A percentile compares a stretch with the other conserved stretches of the same genome.
Conservation (phyloP, 202 grass and related monocot species). For the Thinopyrum obtusiflorum region DNA sequence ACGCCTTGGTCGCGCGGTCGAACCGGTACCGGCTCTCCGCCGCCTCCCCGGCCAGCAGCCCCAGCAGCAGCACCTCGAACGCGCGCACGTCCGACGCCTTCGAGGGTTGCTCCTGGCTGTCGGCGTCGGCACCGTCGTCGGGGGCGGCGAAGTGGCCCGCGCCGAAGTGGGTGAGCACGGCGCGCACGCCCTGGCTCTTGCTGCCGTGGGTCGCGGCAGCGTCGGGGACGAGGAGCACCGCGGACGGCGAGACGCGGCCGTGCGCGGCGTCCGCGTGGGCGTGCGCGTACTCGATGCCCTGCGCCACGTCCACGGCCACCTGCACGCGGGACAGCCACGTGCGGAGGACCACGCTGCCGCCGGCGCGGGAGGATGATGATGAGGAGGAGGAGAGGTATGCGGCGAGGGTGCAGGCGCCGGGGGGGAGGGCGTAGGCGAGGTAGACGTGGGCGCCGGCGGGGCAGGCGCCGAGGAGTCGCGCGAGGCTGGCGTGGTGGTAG, state of each 20-base stretch:
- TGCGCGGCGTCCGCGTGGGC: constrained; percentile 49
- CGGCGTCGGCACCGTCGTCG: background rate
- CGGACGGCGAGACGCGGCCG: constrained; percentile 45
- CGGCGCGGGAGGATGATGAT: background rate
- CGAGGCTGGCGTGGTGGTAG: constrained; percentile 60
- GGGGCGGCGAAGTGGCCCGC: constrained; percentile 34
- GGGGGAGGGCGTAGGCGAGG: constrained; percentile 59
- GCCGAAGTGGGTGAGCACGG: constrained; percentile 62
- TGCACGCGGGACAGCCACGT: constrained; percentile 60
- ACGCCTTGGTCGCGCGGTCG: constrained; percentile 44
- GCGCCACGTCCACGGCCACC: constrained; percentile 55
- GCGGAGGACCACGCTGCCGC: constrained; percentile 10
- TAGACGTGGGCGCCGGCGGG: constrained; percentile 56
- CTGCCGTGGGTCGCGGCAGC: background rate
- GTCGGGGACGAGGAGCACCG: constrained; percentile 51
- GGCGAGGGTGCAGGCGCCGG: constrained; percentile 43
- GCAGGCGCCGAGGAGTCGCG: constrained; percentile 62
- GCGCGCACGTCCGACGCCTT: constrained; percentile 54
- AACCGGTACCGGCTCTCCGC: constrained; percentile 50
- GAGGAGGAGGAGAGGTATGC: constrained; percentile 26
- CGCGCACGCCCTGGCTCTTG: constrained; percentile 30
- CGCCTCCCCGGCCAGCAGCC: constrained; percentile 57
- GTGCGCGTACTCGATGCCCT: constrained; percentile 80
- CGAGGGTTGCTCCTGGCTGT: background rate
- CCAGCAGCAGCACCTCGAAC: constrained; percentile 58